Conservation (phyloP, 495 filamentous ascomycete species). For the Terfezia claveryi region DNA sequence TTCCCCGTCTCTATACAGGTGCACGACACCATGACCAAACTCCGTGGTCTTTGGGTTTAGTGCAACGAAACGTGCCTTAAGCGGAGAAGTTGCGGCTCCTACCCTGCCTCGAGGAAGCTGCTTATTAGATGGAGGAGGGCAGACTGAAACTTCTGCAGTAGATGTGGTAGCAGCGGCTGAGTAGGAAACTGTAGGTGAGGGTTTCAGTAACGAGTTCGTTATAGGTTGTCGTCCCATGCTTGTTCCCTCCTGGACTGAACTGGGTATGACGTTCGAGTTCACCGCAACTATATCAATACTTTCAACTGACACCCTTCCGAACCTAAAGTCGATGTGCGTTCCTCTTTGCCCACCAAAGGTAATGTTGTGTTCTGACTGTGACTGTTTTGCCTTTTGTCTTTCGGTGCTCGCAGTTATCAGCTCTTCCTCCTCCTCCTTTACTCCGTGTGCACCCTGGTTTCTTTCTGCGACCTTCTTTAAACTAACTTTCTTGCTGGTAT, state of each 20-base stretch:
- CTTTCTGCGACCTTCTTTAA: too few relatives aligned
- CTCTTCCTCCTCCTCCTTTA: too few relatives aligned
- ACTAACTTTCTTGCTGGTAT: too few relatives aligned
- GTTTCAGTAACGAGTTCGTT: background rate
- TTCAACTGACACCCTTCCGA: constrained; percentile 39
- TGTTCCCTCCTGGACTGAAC: background rate
- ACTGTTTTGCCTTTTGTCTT: too few relatives aligned
- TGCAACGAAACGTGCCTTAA: constrained; percentile 60
- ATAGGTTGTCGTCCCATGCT: background rate
- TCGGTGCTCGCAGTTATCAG: too few relatives aligned
- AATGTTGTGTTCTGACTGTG: background rate
- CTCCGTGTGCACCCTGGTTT: too few relatives aligned
- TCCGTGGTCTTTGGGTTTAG: constrained; percentile 56
- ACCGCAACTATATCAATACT: constrained; percentile 41
- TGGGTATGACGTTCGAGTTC: background rate
- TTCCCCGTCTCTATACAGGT: constrained; percentile 69
- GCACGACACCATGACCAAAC: constrained; percentile 79
- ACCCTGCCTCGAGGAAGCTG: constrained; percentile 7
- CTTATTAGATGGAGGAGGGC: background rate
- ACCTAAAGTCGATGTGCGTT: constrained; percentile 34
- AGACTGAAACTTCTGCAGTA: background rate
- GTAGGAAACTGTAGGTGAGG: background rate
- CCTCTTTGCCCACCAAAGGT: background rate
- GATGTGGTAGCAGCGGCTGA: background rate
- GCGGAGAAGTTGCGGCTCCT: constrained; percentile 23